Evolutionary conservation across 139 green algal genomes (phyloP), one percentile per base, ranked within the genome.

Genomic region (Haematococcus lacustris): DNA sequence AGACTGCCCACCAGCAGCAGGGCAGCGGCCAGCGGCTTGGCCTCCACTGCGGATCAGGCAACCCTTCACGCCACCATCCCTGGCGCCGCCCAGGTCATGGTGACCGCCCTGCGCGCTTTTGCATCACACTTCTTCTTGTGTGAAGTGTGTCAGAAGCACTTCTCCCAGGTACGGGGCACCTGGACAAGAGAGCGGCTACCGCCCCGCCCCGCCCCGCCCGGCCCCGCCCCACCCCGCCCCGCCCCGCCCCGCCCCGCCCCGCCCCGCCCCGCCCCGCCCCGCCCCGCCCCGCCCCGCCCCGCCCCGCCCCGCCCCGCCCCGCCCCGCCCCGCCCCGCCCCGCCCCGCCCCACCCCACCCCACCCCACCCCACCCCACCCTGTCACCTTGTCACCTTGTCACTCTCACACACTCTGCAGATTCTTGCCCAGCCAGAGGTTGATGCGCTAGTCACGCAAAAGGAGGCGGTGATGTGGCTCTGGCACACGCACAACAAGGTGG

Each of bases 401-500:
- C 30, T 7, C 25, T 66, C 23, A 26, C 17, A 25, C 32, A 43
- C 23, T 26, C 47, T 81, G 60, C 30, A 61, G 30, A 73, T 86
- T 39, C 73, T 82, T 0, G 40, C 43, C 4, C 71, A 68, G 38
- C n/a, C 73, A 13, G 80, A 82, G 47, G 85, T 85, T 0, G 59
- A 37, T 4, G 38, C 30, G 25, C 80, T 95, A 35, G 51, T 33
- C 2, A 82, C 33, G 25, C 73, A 73, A 33, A 73, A 67, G 2
- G 78, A 89, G 7, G 80, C 85, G 7, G 79, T 87, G 37, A 62
- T 96, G 30, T 96, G 91, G 91, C 66, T 92, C 40, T 96, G 91
- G 91, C 57, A 63, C 3, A 80, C 80, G 2, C 91, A 96, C 82
- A 96, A 96, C 76, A 73, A 93, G 80, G 89, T 94, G 21, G 85